phyloP scores from a whole-genome alignment of 2,329 filamentous ascomycete genomes.

The Proliferodiscus dingleyae region DNA sequence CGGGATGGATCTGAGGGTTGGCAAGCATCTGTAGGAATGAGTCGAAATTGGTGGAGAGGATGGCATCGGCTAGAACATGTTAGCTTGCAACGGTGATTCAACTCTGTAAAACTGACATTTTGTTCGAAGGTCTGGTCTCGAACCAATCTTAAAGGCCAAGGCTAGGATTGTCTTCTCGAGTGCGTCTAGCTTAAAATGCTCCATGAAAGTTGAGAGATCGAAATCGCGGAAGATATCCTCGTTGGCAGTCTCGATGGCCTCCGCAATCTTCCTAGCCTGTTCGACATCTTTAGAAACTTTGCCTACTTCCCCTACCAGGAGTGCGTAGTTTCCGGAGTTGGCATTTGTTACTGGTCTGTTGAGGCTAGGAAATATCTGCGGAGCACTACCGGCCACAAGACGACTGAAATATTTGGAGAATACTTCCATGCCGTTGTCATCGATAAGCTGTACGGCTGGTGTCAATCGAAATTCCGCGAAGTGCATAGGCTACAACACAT shows the following conservation, averaged over 20 bases:
- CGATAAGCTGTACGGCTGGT: slow-evolving; percentile 62
- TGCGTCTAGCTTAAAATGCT: slow-evolving; percentile 90
- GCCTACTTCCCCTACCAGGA: slow-evolving; percentile 78
- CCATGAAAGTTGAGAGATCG: slow-evolving; percentile 90
- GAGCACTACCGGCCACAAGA: slow-evolving; percentile 84
- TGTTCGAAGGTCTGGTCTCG: slow-evolving; percentile 73
- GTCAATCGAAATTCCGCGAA: slow-evolving; percentile 7
- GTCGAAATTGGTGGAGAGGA: slow-evolving; percentile 73
- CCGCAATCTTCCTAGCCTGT: slow-evolving; percentile 85
- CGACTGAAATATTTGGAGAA: slow-evolving; percentile 94
- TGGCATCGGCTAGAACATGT: slow-evolving; percentile 67
- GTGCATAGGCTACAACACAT: slow-evolving; percentile 29
- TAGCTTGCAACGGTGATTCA: neutral
- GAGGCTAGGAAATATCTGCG: slow-evolving; percentile 80
- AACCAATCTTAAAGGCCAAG: slow-evolving; percentile 80
- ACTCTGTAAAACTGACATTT: slow-evolving; percentile 63
- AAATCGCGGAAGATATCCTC: slow-evolving; percentile 95
- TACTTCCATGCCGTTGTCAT: slow-evolving; percentile 99
- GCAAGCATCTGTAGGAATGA: slow-evolving; percentile 72
- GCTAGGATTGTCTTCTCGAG: slow-evolving; percentile 83
- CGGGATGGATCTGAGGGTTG: slow-evolving; percentile 59
- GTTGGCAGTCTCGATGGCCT: slow-evolving; percentile 84
- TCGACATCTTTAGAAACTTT: slow-evolving; percentile 77
- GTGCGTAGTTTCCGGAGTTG: slow-evolving; percentile 75
- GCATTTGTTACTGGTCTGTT: slow-evolving; percentile 69